Base-by-base conservation (phyloP, 805 yeast genomes). In the Metschnikowia lochheadii region DNA sequence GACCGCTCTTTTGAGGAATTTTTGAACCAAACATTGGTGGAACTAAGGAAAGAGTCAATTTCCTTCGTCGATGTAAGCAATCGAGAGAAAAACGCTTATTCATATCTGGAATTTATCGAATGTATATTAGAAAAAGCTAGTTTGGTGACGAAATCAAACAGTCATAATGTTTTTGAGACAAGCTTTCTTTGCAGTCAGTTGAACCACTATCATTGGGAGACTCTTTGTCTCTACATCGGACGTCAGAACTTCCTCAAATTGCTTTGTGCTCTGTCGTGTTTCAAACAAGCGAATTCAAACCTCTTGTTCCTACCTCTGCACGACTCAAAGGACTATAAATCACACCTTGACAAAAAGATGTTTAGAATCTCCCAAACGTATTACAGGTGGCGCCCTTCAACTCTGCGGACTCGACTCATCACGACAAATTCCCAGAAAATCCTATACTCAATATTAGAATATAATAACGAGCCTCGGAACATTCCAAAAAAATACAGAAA, bases 131-230 rank as follows among this genome's bases (percentile, higher is more conserved):
- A 34, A 33, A 42, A 18, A 20, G 8, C 17, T 5, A n/a, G 6
- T 33, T 33, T 21, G 5, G 18, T 42, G 17, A 32, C 18, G n/a
- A 21, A 32, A 20, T 32, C 38, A 10, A 42, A 21, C 21, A 14
- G 34, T 6, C 13, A 20, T 14, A 18, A 42, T 42, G 6, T 21
- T 29, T 33, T 34, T 17, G 46, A 35, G 13, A 44, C 40, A 4
- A 44, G 21, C 17, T 64, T 73, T n/a, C 64, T 65, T 21, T 70
- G 72, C 2, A 65, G 70, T 15, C 48, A 62, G 1, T 53, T 85
- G 17, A 81, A 80, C 51, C 60, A 69, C 3, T 56, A 66, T 3
- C 53, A 61, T 2, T 83, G 87, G 82, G 70, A 70, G 31, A 53
- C 59, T 2, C 40, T 82, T 0, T 78, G 68, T 50, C 52, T 50